Evolutionary conservation across 495 filamentous ascomycete genomes (phyloP).

Genomic region (Annulohypoxylon stygium): DNA sequence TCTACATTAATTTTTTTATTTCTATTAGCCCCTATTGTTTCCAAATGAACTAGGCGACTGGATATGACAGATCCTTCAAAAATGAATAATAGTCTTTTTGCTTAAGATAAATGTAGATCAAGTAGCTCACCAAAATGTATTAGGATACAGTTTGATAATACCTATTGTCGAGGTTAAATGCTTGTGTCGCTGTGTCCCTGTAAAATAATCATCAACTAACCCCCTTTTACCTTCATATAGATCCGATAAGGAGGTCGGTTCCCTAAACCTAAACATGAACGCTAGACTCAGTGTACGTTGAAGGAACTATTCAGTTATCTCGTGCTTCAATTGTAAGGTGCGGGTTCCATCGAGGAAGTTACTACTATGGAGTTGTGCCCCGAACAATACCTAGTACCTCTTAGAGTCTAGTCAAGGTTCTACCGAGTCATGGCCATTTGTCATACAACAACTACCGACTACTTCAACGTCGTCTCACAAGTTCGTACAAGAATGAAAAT

Average conservation of each 20-base stretch:
- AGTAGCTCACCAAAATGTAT: no score
- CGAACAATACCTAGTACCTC: background rate
- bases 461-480: background rate
- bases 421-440: background rate
- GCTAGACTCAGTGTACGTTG: background rate
- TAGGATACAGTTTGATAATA: no score
- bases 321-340: background rate
- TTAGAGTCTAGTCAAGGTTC: background rate
- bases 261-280: background rate
- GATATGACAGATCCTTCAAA: no score
- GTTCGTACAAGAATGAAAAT: background rate
- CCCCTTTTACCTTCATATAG: background rate
- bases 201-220: no score
- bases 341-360: slow-evolving; percentile 9
- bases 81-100: no score
- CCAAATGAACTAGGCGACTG: no score
- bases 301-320: background rate
- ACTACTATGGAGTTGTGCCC: background rate
- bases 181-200: no score
- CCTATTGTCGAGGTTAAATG: no score
- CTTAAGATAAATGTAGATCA: no score
- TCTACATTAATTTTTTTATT: no score
- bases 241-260: background rate
- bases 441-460: background rate
- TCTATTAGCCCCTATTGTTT: no score